Base-by-base conservation (phyloP, 208 protist genomes). In the Novymonas esmeraldas region DNA sequence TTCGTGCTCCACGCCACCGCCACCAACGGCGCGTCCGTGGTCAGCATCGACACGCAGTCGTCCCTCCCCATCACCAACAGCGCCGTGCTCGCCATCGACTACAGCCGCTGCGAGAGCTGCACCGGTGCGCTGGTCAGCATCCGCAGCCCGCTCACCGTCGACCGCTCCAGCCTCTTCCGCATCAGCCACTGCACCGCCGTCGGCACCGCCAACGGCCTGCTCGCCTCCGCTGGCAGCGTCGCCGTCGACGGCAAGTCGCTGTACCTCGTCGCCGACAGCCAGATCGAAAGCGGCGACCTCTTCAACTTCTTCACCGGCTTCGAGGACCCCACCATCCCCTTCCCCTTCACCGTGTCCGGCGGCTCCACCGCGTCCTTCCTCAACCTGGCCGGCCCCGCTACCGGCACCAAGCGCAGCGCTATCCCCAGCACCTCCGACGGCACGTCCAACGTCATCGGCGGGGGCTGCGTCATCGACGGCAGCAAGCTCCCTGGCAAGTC, bases 81-180 rank as follows among this genome's bases (percentile, higher is more conserved):
- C 34, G 6, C 16, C 39, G 48, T 58, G 38, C 42, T 71, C 24
- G 28, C 55, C n/a, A 20, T 71, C 16, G 65, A 71, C 39, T 56
- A 62, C 55, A 14, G 55, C 44, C 24, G 6, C 28, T 71, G 65
- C 57, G n/a, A 31, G 2, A 14, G 7, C 54, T 71, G 65, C 65
- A 42, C 50, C 44, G 31, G 33, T 42, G 55, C 55, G 16, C 20
- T 62, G n/a, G 55, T 71, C 28, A 26, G 6, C 48, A 57, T 62
- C 31, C 18, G 34, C 22, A n/a, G 10, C 20, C 42, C 54, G 34
- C 54, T 71, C 41, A 14, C 29, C 34, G 45, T 71, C 24, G 28
- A 36, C 29, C 28, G 38, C 33, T 54, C 55, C 65, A 71, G 65
- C 55, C 3, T 71, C 39, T 63, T 71, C 52, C 65, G 65, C n/a